Evolutionary conservation across 345 rosid species (phyloP).

Genomic region (Gossypium sturtianum): DNA sequence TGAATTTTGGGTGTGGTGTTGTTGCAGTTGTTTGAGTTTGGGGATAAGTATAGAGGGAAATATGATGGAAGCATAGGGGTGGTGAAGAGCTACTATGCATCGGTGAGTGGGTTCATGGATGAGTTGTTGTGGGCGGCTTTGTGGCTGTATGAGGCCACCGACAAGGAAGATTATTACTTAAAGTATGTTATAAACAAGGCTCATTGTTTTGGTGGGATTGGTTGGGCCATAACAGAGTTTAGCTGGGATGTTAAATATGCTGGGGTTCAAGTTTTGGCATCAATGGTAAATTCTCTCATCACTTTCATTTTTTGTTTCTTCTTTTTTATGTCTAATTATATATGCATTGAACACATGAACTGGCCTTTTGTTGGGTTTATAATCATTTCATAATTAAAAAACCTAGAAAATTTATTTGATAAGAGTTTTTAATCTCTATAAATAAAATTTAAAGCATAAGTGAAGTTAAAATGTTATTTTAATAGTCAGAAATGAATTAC

Average conservation of each 20-base stretch:
- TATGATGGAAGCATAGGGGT: slow-evolving; percentile 67
- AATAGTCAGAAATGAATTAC: too few species aligned
- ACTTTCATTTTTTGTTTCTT: background rate
- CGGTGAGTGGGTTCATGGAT: slow-evolving; percentile 93
- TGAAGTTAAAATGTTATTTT: too few species aligned
- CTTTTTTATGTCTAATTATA: background rate
- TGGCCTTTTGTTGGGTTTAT: background rate
- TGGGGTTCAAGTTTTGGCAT: slow-evolving; percentile 71
- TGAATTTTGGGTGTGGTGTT: background rate
- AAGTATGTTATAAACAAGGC: slow-evolving; percentile 59
- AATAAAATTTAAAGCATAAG: too few species aligned
- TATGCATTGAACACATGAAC: background rate
- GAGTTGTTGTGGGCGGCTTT: slow-evolving; percentile 94
- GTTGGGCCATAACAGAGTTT: slow-evolving; percentile 90
- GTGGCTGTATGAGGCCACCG: slow-evolving; percentile 96
- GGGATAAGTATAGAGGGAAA: slow-evolving; percentile 69
- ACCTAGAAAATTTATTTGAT: too few species aligned
- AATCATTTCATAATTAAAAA: background rate
- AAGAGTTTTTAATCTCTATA: too few species aligned
- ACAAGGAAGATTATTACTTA: slow-evolving; percentile 47
- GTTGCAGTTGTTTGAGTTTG: slow-evolving; percentile 77
- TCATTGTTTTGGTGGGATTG: slow-evolving; percentile 60
- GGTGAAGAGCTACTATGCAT: slow-evolving; percentile 80
- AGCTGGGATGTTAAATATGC: slow-evolving; percentile 99
- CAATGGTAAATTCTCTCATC: slow-evolving; percentile 42